Evolutionary conservation across 768 basidiomycete species (phyloP), one percentile per base, ranked within the genome.

Genomic region (Auricularia sp.): DNA sequence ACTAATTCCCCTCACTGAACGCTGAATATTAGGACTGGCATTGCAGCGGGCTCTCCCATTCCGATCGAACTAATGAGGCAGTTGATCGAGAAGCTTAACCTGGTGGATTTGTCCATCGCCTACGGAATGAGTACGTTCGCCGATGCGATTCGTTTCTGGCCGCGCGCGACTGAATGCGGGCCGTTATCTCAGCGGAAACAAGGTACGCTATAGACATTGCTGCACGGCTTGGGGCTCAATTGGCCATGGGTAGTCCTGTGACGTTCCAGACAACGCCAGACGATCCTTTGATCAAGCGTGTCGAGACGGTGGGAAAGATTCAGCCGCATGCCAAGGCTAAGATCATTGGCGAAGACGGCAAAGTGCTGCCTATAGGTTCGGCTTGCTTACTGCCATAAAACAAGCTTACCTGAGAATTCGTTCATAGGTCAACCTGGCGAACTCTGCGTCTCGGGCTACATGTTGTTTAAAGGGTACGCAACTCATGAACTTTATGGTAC

Each of bases 61-160:
- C 91, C 91, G 5, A 91, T 88, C 44, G 84, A 89, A 61, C 74
- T 93, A 56, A 92, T 93, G 91, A 85, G 79, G 66, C 80, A 78
- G 44, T 78, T 93, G 36, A 89, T 90, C 23, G 72, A 77, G 23
- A 83, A 84, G 68, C 68, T 93, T 64, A 88, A 90, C 68, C 72
- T 93, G 44, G 78, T 70, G 4, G 87, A 90, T 53, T 73, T 93
- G 47, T 91, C 91, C 0, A 86, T 83, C 64, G 90, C 87, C 11
- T 93, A 90, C 73, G 91, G 91, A 64, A 93, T 93, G 91, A 92
- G 91, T 93, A 66, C 66, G 87, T 81, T 29, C 29, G 34, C 29
- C 56, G 16, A 56, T 29, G 29, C 29, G 29, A 29, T 29, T 29
- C 29, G 29, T 29, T 29, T 29, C 29, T 29, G 29, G 29, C 29